phyloP scores from a whole-genome alignment of 2,329 filamentous ascomycete species.

The Madurella fahalii region DNA sequence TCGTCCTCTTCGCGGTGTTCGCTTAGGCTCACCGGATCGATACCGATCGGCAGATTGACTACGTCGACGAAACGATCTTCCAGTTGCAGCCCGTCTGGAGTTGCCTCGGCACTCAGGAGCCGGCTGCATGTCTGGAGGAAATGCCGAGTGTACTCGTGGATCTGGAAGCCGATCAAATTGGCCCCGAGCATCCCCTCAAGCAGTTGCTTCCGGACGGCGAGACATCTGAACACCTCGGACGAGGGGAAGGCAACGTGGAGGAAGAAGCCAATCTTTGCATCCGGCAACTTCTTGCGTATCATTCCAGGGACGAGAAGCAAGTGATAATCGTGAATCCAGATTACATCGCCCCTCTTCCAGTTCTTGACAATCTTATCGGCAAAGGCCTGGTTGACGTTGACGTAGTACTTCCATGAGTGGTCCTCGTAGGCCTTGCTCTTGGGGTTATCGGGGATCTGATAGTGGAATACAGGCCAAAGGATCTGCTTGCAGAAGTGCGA shows the following conservation, averaged over 20 bases:
- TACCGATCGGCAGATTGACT: constrained; percentile 79
- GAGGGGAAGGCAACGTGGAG: constrained; percentile 93
- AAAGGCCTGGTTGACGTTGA: constrained; percentile 87
- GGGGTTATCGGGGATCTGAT: constrained; percentile 94
- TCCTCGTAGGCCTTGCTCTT: constrained; percentile 98
- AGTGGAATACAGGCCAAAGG: constrained; percentile 96
- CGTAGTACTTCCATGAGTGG: constrained; percentile 94
- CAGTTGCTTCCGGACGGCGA: constrained; percentile 80
- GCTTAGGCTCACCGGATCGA: constrained; percentile 74
- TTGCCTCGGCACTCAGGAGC: constrained; percentile 84
- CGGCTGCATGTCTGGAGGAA: constrained; percentile 95
- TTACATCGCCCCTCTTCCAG: constrained; percentile 88
- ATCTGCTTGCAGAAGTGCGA: constrained; percentile 97
- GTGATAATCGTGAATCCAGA: constrained; percentile 97
- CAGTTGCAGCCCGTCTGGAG: constrained; percentile 79
- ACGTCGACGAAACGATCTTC: constrained; percentile 94
- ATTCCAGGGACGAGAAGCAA: constrained; percentile 83
- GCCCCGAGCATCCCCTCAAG: constrained; percentile 90
- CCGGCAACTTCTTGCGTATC: constrained; percentile 83
- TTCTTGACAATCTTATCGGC: constrained; percentile 85
- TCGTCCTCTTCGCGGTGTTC: constrained; percentile 66
- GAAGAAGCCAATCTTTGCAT: constrained; percentile 95
- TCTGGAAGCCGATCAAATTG: constrained; percentile 91
- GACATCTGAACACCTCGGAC: constrained; percentile 89
- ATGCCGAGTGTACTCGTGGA: constrained; percentile 86